Base-by-base conservation (phyloP, 306 rosid genomes). In the Cucurbita pepo region DNA sequence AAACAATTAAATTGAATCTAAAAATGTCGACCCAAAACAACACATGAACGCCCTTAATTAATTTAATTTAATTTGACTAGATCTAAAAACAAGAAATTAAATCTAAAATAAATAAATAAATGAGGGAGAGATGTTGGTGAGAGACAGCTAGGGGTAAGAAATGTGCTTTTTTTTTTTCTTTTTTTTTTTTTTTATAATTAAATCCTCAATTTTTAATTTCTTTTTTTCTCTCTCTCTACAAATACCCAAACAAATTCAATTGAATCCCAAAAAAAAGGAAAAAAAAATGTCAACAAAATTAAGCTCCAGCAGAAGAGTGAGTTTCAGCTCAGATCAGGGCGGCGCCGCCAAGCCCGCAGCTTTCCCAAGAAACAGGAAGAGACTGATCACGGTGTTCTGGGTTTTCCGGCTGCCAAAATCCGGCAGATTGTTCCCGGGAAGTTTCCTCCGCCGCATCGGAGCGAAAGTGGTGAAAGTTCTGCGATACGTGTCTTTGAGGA, bases 261-360 rank as follows among this genome's bases (percentile, higher is more conserved):
- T 48, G 54, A 43, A 50, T 50, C 55, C 9, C 25, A 7, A 18
- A 18, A 30, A 5, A 59, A 6, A 58, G 0, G 3, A 12, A 11
- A 34, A 37, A 21, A 8, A 7, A 67, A 69, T 69, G 73, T 66
- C 72, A 11, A 69, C 72, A 11, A 69, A 45, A 48, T 13, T 59
- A 56, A 65, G 30, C 37, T 10, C 37, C 13, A 30, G 73, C 56
- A 76, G 78, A 85, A 65, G 83, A 80, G 69, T 66, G 55, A 66
- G 72, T 45, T 66, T 66, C 40, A 66, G 55, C 36, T 66, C 72
- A 43, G 53, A 13, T 22, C 40, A 47, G 4, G 50, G 7, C 71
- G 34, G 3, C 34, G 34, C 34, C 80, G 53, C 11, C 41, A 54
- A 83, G 81, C 65, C 76, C 86, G 11, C 86, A 84, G 0, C 71